These are phyloP conservation scores for Psilocybe subaeruginosa DNA, from an alignment of 768 basidiomycete species.

Conservation along the genomic window DNA sequence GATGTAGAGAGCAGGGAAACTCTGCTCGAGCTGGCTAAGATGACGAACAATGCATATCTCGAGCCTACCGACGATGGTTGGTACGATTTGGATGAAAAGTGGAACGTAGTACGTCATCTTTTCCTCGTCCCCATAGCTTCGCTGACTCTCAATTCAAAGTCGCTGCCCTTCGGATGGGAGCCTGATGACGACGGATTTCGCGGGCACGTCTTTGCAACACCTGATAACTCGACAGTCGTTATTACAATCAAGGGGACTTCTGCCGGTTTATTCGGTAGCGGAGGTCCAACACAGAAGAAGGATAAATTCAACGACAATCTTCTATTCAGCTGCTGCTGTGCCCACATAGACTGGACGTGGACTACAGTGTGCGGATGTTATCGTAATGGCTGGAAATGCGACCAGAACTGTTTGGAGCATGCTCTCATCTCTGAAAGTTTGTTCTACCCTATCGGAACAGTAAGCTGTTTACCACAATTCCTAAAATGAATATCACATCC, in stretches of 20 bases:
- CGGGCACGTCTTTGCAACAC: slow-evolving; percentile 87
- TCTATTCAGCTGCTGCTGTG: slow-evolving; percentile 94
- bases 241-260: slow-evolving; percentile 95
- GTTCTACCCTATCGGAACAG: slow-evolving; percentile 90
- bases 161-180: slow-evolving; percentile 91
- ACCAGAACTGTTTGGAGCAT: slow-evolving; percentile 75
- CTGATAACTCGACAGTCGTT: slow-evolving; percentile 82
- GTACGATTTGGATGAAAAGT: slow-evolving; percentile 74
- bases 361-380: slow-evolving; percentile 92
- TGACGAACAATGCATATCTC: slow-evolving; percentile 93
- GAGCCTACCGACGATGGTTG: slow-evolving; percentile 63
- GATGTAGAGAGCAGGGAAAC: slow-evolving; percentile 79
- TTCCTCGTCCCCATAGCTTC: background rate
- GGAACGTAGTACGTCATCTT: slow-evolving; percentile 53
- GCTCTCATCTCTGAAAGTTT: slow-evolving; percentile 78
- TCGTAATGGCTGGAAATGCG: slow-evolving; percentile 78
- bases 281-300: slow-evolving; percentile 85
- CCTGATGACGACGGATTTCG: slow-evolving; percentile 85
- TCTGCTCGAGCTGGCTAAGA: slow-evolving; percentile 85
- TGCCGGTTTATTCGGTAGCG: slow-evolving; percentile 70
- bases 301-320: slow-evolving; percentile 95
- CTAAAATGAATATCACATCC: slow-evolving; percentile 3
- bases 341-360: slow-evolving; percentile 91
- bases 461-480: slow-evolving; percentile 38
- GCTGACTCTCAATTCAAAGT: slow-evolving; percentile 36